phyloP scores from a whole-genome alignment of 768 basidiomycete genomes.

The Favolaschia claudopus region DNA sequence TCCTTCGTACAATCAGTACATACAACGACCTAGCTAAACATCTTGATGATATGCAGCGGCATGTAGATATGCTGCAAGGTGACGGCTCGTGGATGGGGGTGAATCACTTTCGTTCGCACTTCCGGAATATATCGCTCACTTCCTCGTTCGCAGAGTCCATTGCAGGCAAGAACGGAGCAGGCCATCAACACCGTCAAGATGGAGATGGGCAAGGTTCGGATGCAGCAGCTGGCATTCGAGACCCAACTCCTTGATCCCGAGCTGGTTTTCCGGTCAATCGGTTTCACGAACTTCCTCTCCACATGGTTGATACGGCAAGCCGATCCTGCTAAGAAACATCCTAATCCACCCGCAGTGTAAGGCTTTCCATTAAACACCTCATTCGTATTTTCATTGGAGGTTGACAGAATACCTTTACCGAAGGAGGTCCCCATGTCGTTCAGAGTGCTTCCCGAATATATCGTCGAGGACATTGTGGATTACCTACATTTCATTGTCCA shows the following conservation, averaged over 20 bases:
- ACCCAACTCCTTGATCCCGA: slow-evolving; percentile 90
- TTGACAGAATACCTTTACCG: slow-evolving; percentile 81
- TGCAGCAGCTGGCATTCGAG: slow-evolving; percentile 82
- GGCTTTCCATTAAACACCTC: slow-evolving; percentile 34
- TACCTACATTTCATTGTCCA: slow-evolving; percentile 85
- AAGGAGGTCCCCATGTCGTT: slow-evolving; percentile 86
- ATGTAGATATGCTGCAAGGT: slow-evolving; percentile 77
- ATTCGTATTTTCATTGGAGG: background rate
- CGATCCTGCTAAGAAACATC: slow-evolving; percentile 83
- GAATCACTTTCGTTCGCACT: slow-evolving; percentile 33
- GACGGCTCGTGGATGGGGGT: slow-evolving; percentile 88
- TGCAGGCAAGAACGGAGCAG: slow-evolving; percentile 80
- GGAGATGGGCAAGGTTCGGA: slow-evolving; percentile 73
- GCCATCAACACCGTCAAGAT: slow-evolving; percentile 83
- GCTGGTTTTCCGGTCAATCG: slow-evolving; percentile 76
- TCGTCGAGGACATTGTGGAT: slow-evolving; percentile 93
- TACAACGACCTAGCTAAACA: slow-evolving; percentile 80
- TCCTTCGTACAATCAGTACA: slow-evolving; percentile 80
- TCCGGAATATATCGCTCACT: background rate
- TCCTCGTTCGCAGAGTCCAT: slow-evolving; percentile 56
- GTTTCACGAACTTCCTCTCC: slow-evolving; percentile 89
- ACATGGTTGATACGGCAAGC: slow-evolving; percentile 93
- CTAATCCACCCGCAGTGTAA: slow-evolving; percentile 70
- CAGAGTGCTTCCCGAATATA: slow-evolving; percentile 90
- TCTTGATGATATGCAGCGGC: slow-evolving; percentile 76